Evolutionary conservation across 2,329 filamentous ascomycete species (phyloP).

Genomic region (Tolypocladium pustulatum): DNA sequence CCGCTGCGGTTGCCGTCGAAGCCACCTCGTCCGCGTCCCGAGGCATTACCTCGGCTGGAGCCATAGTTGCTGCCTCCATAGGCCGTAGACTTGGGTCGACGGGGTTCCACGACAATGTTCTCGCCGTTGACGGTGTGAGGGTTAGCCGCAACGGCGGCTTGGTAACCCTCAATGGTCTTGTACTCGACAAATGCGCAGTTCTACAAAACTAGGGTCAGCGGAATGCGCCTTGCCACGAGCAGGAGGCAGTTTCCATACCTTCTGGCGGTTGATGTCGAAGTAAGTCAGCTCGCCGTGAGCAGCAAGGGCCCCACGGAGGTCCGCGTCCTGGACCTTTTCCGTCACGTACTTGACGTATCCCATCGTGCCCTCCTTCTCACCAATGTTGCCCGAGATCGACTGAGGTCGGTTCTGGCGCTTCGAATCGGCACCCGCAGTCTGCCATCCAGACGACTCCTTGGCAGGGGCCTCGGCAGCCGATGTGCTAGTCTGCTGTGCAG

Average conservation of each 20-base stretch:
- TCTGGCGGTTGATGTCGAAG: constrained; percentile 71
- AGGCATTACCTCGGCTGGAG: constrained; percentile 47
- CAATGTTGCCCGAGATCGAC: constrained; percentile 45
- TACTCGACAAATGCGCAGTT: constrained; percentile 98
- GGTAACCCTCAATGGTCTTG: constrained; percentile 67
- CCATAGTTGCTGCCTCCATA: constrained; percentile 61
- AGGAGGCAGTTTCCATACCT: constrained; percentile 45
- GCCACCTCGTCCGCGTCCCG: constrained; percentile 56
- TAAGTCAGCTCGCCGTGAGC: constrained; percentile 62
- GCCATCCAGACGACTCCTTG: constrained; percentile 59
- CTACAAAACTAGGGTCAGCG: constrained; percentile 33
- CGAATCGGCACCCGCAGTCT: constrained; percentile 73
- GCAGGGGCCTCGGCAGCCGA: constrained; percentile 27
- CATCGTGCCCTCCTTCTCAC: constrained; percentile 65
- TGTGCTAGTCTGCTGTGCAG: constrained; percentile 17
- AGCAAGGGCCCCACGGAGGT: constrained; percentile 60
- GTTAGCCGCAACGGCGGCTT: constrained; percentile 73
- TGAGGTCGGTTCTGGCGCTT: constrained; percentile 74
- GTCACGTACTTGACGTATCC: constrained; percentile 96
- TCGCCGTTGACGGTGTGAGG: constrained; percentile 78
- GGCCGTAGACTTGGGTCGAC: constrained; percentile 63
- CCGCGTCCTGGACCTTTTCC: constrained; percentile 69
- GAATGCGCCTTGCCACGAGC: neutral
- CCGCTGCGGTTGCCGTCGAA: constrained; percentile 49
- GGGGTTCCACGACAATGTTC: constrained; percentile 78